phyloP scores from a whole-genome alignment of 345 rosid species.

The Salix koriyanagi region DNA sequence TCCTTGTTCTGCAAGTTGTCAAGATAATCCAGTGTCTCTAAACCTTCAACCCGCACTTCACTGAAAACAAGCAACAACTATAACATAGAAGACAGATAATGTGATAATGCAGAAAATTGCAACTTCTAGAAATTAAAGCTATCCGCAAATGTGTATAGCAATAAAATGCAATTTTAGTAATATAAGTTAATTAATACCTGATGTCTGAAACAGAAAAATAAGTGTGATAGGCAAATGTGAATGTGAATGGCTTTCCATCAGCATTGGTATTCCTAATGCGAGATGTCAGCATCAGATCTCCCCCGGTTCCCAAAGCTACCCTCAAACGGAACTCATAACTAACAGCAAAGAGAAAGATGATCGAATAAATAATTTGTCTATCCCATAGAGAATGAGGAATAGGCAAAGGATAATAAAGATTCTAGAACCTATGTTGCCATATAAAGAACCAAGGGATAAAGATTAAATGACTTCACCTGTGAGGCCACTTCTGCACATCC shows the following conservation, averaged over 20 bases:
- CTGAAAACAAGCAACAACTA: constrained; percentile 35
- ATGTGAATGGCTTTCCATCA: constrained; percentile 84
- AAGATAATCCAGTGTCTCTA: constrained; percentile 88
- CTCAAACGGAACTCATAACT: constrained; percentile 92
- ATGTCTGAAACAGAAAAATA: constrained; percentile 93
- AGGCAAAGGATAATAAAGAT: not conserved
- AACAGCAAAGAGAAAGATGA: constrained; percentile 9
- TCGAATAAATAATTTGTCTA: not conserved
- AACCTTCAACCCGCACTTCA: constrained; percentile 94
- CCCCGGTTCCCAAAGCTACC: constrained; percentile 70
- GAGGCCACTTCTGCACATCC: constrained; percentile 79
- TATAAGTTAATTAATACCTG: constrained; percentile 42
- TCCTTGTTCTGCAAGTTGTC: constrained; percentile 82
- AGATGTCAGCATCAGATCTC: constrained; percentile 80
- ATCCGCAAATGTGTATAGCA: not conserved
- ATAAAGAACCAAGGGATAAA: not conserved
- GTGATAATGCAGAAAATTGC: not conserved
- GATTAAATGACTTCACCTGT: constrained; percentile 45
- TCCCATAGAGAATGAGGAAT: not conserved
- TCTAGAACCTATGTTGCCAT: not conserved
- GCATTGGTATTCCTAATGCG: constrained; percentile 75
- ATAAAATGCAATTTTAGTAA: not conserved
- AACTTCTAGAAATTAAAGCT: not conserved
- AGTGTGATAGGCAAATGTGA: constrained; percentile 94
- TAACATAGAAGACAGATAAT: not conserved